Conservation (phyloP, 148 eudicot species). For the Fallopia convolvulus region DNA sequence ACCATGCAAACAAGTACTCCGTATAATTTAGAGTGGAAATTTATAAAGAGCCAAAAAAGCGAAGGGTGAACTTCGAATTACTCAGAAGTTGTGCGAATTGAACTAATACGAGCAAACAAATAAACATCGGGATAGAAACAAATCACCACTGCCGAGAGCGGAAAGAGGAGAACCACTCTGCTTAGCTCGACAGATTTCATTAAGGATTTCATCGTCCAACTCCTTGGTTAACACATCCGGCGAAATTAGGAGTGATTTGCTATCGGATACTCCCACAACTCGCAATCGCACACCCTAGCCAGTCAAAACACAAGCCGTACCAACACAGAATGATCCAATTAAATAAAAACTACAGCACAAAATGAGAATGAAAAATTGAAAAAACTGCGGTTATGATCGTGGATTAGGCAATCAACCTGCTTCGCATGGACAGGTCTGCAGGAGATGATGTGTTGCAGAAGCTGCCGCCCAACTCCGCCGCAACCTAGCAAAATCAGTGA, state of each 20-base stretch:
- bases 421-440: slow-evolving; percentile 60
- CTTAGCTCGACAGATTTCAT: slow-evolving; percentile 52
- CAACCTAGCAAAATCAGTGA: slow-evolving; percentile 71
- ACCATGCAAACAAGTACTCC: background rate
- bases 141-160: slow-evolving; percentile 22
- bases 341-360: background rate
- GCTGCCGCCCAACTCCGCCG: slow-evolving; percentile 92
- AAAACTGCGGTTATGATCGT: background rate
- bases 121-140: background rate
- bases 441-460: slow-evolving; percentile 71
- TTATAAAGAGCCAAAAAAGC: too few species aligned
- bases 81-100: background rate
- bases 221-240: slow-evolving; percentile 52
- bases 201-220: slow-evolving; percentile 59
- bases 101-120: background rate
- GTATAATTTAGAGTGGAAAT: too few species aligned
- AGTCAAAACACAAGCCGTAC: background rate
- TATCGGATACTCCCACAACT: slow-evolving; percentile 80
- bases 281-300: slow-evolving; percentile 60
- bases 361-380: background rate
- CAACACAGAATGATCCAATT: background rate
- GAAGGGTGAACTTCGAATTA: background rate
- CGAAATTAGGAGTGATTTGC: slow-evolving; percentile 55
- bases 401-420: slow-evolving; percentile 20
- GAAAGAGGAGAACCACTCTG: slow-evolving; percentile 45